phyloP scores from a whole-genome alignment of 345 rosid species.

The Citrus maxima region DNA sequence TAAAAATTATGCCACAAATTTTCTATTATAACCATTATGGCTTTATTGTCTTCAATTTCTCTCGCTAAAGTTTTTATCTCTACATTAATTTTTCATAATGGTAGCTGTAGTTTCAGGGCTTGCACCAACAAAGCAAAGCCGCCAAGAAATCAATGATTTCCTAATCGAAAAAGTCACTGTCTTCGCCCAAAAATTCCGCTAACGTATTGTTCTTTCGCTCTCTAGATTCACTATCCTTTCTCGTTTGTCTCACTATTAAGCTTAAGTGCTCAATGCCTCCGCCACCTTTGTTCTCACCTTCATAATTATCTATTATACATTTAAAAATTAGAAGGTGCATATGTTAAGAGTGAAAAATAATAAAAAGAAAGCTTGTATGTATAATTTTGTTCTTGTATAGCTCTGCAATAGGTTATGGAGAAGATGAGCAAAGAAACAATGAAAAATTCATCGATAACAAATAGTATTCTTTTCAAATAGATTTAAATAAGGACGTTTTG shows the following conservation, averaged over 20 bases:
- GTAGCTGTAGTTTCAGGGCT: conserved; percentile 89
- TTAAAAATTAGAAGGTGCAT: too few relatives aligned
- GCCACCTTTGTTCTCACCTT: conserved; percentile 94
- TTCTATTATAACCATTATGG: too few relatives aligned
- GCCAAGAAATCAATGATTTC: conserved; percentile 64
- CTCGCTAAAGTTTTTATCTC: too few relatives aligned
- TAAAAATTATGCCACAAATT: too few relatives aligned
- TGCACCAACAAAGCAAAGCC: conserved; percentile 77
- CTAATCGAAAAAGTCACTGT: conserved; percentile 67
- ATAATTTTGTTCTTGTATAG: conserved; percentile 41
- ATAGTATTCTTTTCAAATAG: conserved; percentile 49
- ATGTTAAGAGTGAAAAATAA: neutral
- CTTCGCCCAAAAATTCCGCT: conserved; percentile 63
- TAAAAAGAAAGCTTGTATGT: neutral
- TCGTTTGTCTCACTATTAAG: conserved; percentile 62
- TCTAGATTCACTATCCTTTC: conserved; percentile 49
- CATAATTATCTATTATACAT: neutral
- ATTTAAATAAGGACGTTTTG: too few relatives aligned
- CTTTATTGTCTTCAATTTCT: too few relatives aligned
- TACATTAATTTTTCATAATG: conserved; percentile 42
- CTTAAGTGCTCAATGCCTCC: conserved; percentile 51
- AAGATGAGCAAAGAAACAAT: conserved; percentile 68
- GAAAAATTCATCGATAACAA: conserved; percentile 91
- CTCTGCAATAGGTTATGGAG: conserved; percentile 78
- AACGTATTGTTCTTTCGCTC: conserved; percentile 65